Evolutionary conservation across 2,329 filamentous ascomycete genomes (phyloP), one percentile per base, ranked within the genome.

Genomic region (Diaporthe citrichinensis): DNA sequence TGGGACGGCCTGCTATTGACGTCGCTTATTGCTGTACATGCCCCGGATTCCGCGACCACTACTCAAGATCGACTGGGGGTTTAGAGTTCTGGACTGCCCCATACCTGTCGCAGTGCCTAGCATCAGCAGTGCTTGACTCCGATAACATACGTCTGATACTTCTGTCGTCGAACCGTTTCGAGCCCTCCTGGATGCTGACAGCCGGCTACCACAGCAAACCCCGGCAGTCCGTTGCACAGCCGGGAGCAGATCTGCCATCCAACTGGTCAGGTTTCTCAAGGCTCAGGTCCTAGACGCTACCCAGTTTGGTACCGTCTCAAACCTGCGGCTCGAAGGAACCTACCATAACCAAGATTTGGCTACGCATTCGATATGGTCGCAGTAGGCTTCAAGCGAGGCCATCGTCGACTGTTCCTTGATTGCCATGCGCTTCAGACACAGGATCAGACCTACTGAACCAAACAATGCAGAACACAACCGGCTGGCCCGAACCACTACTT

Each of bases 21-120:
- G 10, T 15, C 36, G 23, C 36, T 41, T 41, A 9, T 31, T 14
- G 15, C 15, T 10, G 39, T 34, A 53, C 15, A 3, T 34, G 4
- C 46, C 65, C 65, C 65, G 49, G 25, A 72, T 72, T 51, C 46
- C 31, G 46, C n/a, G 46, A 62, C 36, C 57, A 62, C 58, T 28
- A 36, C 23, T 36, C 34, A 23, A 28, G 2, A 53, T 68, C 28
- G 46, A 55, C 8, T 39, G 31, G 46, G 62, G 23, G 20, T 51
- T 68, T 68, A 68, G 34, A 51, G 25, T 62, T n/a, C 31, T 55
- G 57, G 49, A n/a, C 23, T 28, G 46, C 71, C 46, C 46, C 71
- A 55, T 34, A 55, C 23, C 17, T 3, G 46, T 34, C 31, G 58
- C 49, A 39, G 59, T 28, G 59, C 57, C 44, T 20, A 61, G 69